Conservation (phyloP, 208 protist genomes). For the Trypanosoma boissoni region DNA sequence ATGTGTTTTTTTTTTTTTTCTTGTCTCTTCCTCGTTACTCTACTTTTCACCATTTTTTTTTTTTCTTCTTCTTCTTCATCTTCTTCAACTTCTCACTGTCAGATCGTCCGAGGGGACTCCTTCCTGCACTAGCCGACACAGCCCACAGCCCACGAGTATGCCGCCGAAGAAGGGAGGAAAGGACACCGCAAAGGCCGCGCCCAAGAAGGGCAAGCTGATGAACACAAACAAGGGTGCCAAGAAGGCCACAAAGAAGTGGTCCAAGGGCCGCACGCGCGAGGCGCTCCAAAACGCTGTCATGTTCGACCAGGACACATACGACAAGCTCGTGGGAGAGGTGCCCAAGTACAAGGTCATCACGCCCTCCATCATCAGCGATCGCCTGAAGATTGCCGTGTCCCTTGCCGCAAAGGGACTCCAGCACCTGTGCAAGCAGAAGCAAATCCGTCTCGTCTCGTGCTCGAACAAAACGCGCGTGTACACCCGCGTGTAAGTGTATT, state of each 20-base stretch:
- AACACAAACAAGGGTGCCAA: constrained; percentile 65
- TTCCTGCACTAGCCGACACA: background rate
- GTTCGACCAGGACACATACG: constrained; percentile 87
- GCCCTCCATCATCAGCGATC: constrained; percentile 85
- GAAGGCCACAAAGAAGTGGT: constrained; percentile 93
- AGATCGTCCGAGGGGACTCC: constrained; percentile 26
- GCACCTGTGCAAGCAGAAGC: constrained; percentile 81
- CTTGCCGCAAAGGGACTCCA: constrained; percentile 83
- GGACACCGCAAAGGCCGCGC: constrained; percentile 20
- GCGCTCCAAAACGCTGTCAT: constrained; percentile 90
- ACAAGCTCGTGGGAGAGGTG: constrained; percentile 84
- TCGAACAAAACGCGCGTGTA: constrained; percentile 82
- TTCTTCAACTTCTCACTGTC: constrained; percentile 3
- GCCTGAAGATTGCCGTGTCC: constrained; percentile 85
- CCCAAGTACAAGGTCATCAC: constrained; percentile 94
- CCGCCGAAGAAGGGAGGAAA: constrained; percentile 56
- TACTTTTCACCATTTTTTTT: background rate
- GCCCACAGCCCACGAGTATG: constrained; percentile 21
- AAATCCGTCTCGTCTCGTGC: constrained; percentile 77
- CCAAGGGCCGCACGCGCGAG: constrained; percentile 88
- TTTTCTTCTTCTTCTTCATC: constrained; percentile 6
- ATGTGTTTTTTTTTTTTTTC: background rate
- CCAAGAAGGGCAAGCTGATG: constrained; percentile 65
- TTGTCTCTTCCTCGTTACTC: background rate
- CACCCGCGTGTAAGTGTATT: constrained; percentile 66